Conservation (phyloP, 495 filamentous ascomycete genomes). For the Trichodelitschia bisporula region DNA sequence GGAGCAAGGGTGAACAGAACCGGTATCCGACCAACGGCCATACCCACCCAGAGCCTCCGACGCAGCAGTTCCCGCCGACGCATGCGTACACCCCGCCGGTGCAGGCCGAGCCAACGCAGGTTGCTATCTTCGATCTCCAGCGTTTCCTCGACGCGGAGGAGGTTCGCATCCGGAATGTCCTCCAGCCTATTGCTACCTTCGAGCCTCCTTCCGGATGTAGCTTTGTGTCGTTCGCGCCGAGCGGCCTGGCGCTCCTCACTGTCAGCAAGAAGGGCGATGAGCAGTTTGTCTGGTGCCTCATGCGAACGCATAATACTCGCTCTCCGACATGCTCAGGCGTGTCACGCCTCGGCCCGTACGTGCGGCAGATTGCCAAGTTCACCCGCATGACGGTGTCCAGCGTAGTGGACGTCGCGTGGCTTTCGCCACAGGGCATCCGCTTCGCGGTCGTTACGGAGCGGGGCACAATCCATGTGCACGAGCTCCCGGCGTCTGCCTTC, state of each 20-base stretch:
- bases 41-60: slow-evolving; percentile 9
- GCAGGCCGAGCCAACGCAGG: slow-evolving; percentile 42
- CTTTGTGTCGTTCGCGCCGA: slow-evolving; percentile 71
- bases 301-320: slow-evolving; percentile 37
- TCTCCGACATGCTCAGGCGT: slow-evolving; percentile 11
- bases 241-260: slow-evolving; percentile 60
- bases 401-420: slow-evolving; percentile 78
- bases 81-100: slow-evolving; percentile 19
- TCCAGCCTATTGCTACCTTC: slow-evolving; percentile 52
- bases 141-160: slow-evolving; percentile 24
- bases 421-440: slow-evolving; percentile 50
- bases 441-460: slow-evolving; percentile 71
- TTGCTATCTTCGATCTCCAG: slow-evolving; percentile 68
- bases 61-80: slow-evolving; percentile 44
- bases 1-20: too few relatives aligned
- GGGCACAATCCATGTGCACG: slow-evolving; percentile 81
- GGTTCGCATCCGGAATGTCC: slow-evolving; percentile 18
- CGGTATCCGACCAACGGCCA: slow-evolving; percentile 15
- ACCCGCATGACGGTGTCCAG: slow-evolving; percentile 74
- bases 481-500: slow-evolving; percentile 59
- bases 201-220: slow-evolving; percentile 66
- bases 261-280: slow-evolving; percentile 83
- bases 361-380: slow-evolving; percentile 68
- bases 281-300: slow-evolving; percentile 78
- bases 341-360: slow-evolving; percentile 22